phyloP scores from a whole-genome alignment of 371 early-diverging fungal genomes.

The Actinomortierella ambigua region DNA sequence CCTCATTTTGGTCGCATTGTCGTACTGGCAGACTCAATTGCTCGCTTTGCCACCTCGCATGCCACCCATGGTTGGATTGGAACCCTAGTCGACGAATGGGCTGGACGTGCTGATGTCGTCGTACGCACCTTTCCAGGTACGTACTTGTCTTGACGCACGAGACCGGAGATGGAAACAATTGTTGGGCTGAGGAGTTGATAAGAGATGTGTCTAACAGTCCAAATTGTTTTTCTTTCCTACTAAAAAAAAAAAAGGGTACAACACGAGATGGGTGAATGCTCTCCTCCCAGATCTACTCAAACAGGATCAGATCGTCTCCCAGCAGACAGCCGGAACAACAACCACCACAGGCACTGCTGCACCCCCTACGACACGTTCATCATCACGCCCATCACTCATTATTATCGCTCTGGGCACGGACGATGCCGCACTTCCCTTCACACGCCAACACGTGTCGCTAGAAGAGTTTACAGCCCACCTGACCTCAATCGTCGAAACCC shows the following conservation, averaged over 20 bases:
- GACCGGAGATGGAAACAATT: too few species aligned
- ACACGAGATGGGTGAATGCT: constrained; percentile 36
- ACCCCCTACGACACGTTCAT: constrained; percentile 7
- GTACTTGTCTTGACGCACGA: too few species aligned
- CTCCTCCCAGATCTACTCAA: constrained; percentile 36
- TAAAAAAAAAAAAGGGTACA: constrained; percentile 18
- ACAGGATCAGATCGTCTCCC: constrained; percentile 13
- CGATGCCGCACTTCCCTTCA: constrained; percentile 36
- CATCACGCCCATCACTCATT: constrained; percentile 17
- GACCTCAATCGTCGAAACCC: constrained; percentile 13
- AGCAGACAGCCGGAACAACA: not conserved
- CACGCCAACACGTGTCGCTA: constrained; percentile 35
- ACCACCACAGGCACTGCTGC: not conserved
- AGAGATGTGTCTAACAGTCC: too few species aligned
- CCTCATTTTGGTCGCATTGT: constrained; percentile 37
- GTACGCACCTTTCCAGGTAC: constrained; percentile 44
- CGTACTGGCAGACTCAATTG: constrained; percentile 39
- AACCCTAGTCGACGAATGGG: constrained; percentile 34
- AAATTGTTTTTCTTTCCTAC: too few species aligned
- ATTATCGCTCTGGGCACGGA: constrained; percentile 42
- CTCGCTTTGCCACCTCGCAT: constrained; percentile 35
- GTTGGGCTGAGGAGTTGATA: too few species aligned
- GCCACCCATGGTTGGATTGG: constrained; percentile 44
- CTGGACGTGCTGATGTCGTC: constrained; percentile 38
- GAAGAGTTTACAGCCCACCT: constrained; percentile 31